Percentiles rank a stretch among this genome's conserved stretches.
These are phyloP conservation scores for Candida krabiensis DNA, from an alignment of 805 yeast species.

Conservation along the genomic window DNA sequence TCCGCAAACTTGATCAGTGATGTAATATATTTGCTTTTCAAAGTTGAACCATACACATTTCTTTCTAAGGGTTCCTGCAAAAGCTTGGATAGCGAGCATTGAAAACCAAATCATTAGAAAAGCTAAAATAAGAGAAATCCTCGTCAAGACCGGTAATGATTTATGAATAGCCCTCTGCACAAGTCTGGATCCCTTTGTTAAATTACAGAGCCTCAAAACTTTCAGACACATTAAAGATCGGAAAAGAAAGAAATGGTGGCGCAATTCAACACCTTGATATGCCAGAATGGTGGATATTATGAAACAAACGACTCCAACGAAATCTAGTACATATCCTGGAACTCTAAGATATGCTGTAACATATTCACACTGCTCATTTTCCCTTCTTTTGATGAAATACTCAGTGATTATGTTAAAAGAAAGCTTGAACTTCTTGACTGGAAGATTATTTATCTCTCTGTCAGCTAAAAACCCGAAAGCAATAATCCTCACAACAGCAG, in stretches of 20 bases:
- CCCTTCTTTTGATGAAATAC: conserved; percentile 1
- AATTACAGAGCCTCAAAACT: conserved; percentile 62
- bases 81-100: conserved; percentile 79
- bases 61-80: conserved; percentile 71
- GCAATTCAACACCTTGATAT: conserved; percentile 44
- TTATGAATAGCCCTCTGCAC: conserved; percentile 63
- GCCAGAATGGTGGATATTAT: conserved; percentile 67
- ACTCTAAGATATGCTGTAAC: conserved; percentile 64
- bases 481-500: conserved; percentile 52
- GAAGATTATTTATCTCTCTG: neutral
- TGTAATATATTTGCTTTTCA: conserved; percentile 41
- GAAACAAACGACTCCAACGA: conserved; percentile 59
- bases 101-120: conserved; percentile 80
- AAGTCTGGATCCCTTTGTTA: conserved; percentile 69
- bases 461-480: conserved; percentile 58
- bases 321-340: conserved; percentile 80
- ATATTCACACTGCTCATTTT: neutral
- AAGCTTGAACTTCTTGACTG: neutral
- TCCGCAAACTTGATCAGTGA: conserved; percentile 31
- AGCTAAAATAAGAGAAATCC: conserved; percentile 64
- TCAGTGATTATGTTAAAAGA: neutral
- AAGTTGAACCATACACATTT: conserved; percentile 84
- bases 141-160: conserved; percentile 74
- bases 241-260: conserved; percentile 54
- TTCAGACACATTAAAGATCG: conserved; percentile 67